Conservation (phyloP, 106 monocot species). For the Dendrobium chrysotoxum region DNA sequence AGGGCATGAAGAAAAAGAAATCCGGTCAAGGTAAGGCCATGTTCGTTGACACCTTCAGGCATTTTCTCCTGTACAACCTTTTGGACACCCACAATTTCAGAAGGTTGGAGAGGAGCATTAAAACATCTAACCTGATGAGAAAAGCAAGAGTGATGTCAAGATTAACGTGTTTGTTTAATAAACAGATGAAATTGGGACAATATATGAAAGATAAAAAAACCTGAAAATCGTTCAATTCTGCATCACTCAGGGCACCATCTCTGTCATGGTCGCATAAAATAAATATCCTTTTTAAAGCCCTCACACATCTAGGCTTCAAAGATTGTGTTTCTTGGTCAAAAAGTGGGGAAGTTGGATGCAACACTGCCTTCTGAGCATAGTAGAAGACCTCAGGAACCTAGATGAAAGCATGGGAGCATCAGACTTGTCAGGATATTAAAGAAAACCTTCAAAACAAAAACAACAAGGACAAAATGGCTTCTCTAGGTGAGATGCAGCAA, state of each 20-base stretch:
- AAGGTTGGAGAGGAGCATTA: slow-evolving; percentile 85
- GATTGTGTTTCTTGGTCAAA: slow-evolving; percentile 96
- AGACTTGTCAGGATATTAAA: background rate
- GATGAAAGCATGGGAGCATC: background rate
- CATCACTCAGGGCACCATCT: slow-evolving; percentile 89
- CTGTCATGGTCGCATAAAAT: slow-evolving; percentile 86
- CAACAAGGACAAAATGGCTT: background rate
- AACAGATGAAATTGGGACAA: background rate
- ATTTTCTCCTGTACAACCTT: slow-evolving; percentile 96
- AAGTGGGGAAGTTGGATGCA: slow-evolving; percentile 87
- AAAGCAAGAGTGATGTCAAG: background rate
- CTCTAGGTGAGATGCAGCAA: background rate
- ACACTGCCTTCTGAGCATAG: slow-evolving; percentile 93
- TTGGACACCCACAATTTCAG: slow-evolving; percentile 85
- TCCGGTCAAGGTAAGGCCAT: slow-evolving; percentile 88
- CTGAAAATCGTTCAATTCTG: slow-evolving; percentile 93
- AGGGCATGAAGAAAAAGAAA: slow-evolving; percentile 97
- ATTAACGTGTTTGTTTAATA: background rate
- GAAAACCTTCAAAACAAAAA: background rate
- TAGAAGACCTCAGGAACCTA: slow-evolving; percentile 92
- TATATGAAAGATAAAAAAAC: slow-evolving; percentile 14
- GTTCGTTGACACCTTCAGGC: slow-evolving; percentile 92
- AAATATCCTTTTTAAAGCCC: slow-evolving; percentile 88
- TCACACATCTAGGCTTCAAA: slow-evolving; percentile 75
- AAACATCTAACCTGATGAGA: slow-evolving; percentile 80